phyloP scores from a whole-genome alignment of 768 basidiomycete genomes.

The Psilocybe tampanensis region DNA sequence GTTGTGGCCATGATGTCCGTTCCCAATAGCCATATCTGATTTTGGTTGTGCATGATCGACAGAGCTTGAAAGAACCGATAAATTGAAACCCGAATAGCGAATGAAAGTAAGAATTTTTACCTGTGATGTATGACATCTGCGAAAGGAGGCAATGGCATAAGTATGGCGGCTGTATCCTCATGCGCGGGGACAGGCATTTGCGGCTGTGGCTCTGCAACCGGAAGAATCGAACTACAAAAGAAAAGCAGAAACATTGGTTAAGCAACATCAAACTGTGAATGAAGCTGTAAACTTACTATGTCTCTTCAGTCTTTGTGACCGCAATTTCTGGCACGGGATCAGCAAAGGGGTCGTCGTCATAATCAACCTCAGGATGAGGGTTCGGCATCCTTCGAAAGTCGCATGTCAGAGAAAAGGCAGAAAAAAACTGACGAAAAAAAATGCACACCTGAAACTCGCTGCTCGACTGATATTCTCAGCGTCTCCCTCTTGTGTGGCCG shows the following conservation, averaged over 20 bases:
- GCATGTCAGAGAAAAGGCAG: neutral
- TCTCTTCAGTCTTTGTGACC: constrained; percentile 3
- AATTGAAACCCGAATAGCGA: neutral
- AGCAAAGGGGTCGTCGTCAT: constrained; percentile 34
- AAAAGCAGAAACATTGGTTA: neutral
- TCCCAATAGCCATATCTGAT: constrained; percentile 18
- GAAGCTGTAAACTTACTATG: constrained; percentile 29
- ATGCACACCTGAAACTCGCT: constrained; percentile 15
- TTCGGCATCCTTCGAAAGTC: constrained; percentile 20
- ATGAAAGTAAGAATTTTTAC: constrained; percentile 13
- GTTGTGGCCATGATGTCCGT: constrained; percentile 1
- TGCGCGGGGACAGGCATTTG: constrained; percentile 23
- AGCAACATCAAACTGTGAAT: neutral
- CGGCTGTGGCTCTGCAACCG: constrained; percentile 13
- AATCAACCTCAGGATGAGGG: constrained; percentile 18
- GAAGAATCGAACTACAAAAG: constrained; percentile 19
- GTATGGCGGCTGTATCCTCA: constrained; percentile 29
- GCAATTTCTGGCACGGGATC: constrained; percentile 31
- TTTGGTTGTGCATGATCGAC: constrained; percentile 22
- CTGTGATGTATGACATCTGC: constrained; percentile 38
- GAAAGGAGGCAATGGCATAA: constrained; percentile 46
- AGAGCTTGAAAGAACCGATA: constrained; percentile 15
- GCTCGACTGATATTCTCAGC: constrained; percentile 8
- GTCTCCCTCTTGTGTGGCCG: neutral
- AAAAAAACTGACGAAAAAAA: neutral